Base-by-base conservation (phyloP, 2,329 filamentous ascomycete species). In the Claviceps paspali region DNA sequence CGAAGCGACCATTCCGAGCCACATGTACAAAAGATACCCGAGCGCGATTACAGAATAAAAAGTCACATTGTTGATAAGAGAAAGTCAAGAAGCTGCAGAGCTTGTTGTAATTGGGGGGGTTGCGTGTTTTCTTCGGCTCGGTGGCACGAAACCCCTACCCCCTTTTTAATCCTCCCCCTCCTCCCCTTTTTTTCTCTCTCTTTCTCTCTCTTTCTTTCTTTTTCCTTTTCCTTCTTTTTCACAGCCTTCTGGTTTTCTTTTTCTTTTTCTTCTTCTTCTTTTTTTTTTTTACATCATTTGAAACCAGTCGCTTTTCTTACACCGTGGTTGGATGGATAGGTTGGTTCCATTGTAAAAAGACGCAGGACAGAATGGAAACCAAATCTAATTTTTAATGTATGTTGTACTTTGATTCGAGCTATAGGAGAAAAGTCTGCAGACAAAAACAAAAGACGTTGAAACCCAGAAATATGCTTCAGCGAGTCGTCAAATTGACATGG, bases 401-500 rank as follows among this genome's bases (percentile, higher is more conserved):
- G 21, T n/a, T 18, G 24, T 27, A 8, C 11, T 34, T n/a, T 19
- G 12, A 37, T 19, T 14, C 30, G n/a, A 7, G 11, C 10, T 31
- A 17, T 21, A 12, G 29, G 15, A 3, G 14, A 18, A 19, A n/a
- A n/a, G n/a, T n/a, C n/a, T n/a, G n/a, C n/a, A n/a, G 14, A n/a
- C n/a, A 9, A 24, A 17, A 9, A 23, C 6, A 17, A 17, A 21
- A 7, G 7, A 14, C 5, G n/a, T n/a, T n/a, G n/a, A n/a, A n/a
- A n/a, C n/a, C n/a, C n/a, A n/a, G n/a, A n/a, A n/a, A n/a, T n/a
- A n/a, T n/a, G n/a, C n/a, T 35, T 27, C 28, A 42, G 5, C 24
- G 24, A 18, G 12, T 33, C 9, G 45, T 46, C 46, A 52, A 34
- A 34, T 54, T 54, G 3, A 52, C 43, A 41, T 58, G 50, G 29